These are phyloP conservation scores for Candida michaelii DNA, from an alignment of 805 yeast genomes.

Conservation along the genomic window DNA sequence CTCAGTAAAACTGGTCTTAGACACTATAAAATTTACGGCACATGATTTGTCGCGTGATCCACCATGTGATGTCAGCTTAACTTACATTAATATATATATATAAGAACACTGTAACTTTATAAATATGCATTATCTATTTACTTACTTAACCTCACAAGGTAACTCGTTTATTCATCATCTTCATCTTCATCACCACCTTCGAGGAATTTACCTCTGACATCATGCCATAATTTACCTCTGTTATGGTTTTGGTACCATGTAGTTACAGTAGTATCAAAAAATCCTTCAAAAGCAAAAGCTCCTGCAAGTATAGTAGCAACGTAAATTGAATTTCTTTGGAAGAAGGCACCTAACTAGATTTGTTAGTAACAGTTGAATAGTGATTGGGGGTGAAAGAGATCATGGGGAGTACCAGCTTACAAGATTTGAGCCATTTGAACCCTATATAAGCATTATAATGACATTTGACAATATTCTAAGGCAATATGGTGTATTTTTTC, in stretches of 20 bases:
- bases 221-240: slow-evolving; percentile 85
- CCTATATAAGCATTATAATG: too few species aligned
- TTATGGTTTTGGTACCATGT: slow-evolving; percentile 74
- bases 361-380: slow-evolving; percentile 11
- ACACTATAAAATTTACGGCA: too few species aligned
- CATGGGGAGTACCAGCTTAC: too few species aligned
- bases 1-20: too few species aligned
- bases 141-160: background rate
- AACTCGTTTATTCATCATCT: slow-evolving; percentile 43
- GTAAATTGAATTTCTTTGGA: slow-evolving; percentile 89
- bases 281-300: slow-evolving; percentile 83
- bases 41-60: too few species aligned
- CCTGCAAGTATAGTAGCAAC: slow-evolving; percentile 81
- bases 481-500: too few species aligned
- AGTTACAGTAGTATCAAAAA: slow-evolving; percentile 67
- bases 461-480: too few species aligned
- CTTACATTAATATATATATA: too few species aligned
- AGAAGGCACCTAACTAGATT: slow-evolving; percentile 25
- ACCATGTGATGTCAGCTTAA: too few species aligned
- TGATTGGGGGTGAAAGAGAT: background rate
- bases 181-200: slow-evolving; percentile 60
- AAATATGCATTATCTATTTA: slow-evolving; percentile 6
- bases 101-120: background rate
- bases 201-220: slow-evolving; percentile 59
- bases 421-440: too few species aligned